A percentile compares a stretch with the other conserved stretches of the same genome.
Conservation (phyloP, 83 land plant genomes). For the Isoetes engelmannii region DNA sequence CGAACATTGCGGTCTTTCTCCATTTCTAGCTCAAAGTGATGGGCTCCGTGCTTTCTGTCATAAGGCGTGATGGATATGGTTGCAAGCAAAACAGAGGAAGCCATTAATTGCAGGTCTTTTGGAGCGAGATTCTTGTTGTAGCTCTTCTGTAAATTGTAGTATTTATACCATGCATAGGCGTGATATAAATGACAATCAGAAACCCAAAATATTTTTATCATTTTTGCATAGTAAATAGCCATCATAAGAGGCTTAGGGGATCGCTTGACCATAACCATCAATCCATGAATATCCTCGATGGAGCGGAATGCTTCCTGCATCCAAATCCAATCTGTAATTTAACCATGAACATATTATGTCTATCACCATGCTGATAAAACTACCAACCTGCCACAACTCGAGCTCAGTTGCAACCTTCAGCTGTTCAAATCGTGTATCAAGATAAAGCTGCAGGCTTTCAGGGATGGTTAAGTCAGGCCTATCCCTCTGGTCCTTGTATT, state of each 20-base stretch:
- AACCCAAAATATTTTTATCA: constrained; percentile 81
- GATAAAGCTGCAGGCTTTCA: constrained; percentile 80
- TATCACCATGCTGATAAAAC: background rate
- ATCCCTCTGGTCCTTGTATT: constrained; percentile 89
- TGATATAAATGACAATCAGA: constrained; percentile 75
- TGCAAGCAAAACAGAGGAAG: constrained; percentile 82
- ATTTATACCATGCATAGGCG: constrained; percentile 95
- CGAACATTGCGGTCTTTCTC: constrained; percentile 82
- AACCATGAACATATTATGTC: background rate
- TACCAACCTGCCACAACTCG: constrained; percentile 83
- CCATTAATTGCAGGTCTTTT: constrained; percentile 88
- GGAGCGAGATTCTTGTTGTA: constrained; percentile 79
- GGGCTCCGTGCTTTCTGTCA: constrained; percentile 66
- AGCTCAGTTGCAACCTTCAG: constrained; percentile 91
- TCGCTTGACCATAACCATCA: constrained; percentile 92
- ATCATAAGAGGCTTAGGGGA: constrained; percentile 81
- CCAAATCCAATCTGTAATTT: background rate
- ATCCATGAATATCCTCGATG: constrained; percentile 88
- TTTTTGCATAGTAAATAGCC: constrained; percentile 83
- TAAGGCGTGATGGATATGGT: constrained; percentile 79
- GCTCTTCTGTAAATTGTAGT: constrained; percentile 70
- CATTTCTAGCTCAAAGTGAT: constrained; percentile 86
- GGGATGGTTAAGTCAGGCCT: constrained; percentile 82
- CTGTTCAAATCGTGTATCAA: constrained; percentile 89
- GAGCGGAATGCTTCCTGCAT: constrained; percentile 91